Evolutionary conservation across 495 filamentous ascomycete species (phyloP), one percentile per base, ranked within the genome.

Genomic region (Aspergillus haitiensis): DNA sequence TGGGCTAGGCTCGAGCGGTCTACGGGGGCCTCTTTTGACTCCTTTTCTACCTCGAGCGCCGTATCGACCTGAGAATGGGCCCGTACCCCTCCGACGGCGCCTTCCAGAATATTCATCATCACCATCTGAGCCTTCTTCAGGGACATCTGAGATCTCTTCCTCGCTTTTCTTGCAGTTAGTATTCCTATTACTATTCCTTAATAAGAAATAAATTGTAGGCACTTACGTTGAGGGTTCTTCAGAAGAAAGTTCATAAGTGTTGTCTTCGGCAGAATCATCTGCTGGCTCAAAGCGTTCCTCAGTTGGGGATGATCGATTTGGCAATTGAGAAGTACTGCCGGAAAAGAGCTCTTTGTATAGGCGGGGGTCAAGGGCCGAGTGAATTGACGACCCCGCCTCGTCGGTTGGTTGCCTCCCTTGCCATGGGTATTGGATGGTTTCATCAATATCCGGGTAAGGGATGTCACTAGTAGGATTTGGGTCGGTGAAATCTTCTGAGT

Each of bases 1-100:
- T 8, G 83, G 82, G 34, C 86, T 86, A 33, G 88, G 88, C 61
- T 92, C 88, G 27, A 86, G 74, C 6, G 87, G 81, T 67, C 85
- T 86, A n/a, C 88, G 83, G n/a, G 85, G 86, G 10, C 89, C 88
- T 62, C 82, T 75, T 62, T 78, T 82, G 60, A 78, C 70, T 12
- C 81, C 81, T 61, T 78, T 82, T 6, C 72, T 69, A 53, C 81
- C 79, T 39, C 78, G 70, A 9, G 76, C 76, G 49, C 78, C 76
- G 47, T 63, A 75, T 32, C 77, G 75, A 36, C 75, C 72, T 16
- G 73, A 75, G 37, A 79, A 78, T 8, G 64, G 71, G 1, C 76
- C 76, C 36, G 71, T 71, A 21, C 75, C 65, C 56, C 70, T 64
- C 21, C 78, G 71, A 7, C 70, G 73, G 7, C 72, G 67, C 42